phyloP scores from a whole-genome alignment of 1,284 basidiomycete genomes.

The Irpex lacteus region DNA sequence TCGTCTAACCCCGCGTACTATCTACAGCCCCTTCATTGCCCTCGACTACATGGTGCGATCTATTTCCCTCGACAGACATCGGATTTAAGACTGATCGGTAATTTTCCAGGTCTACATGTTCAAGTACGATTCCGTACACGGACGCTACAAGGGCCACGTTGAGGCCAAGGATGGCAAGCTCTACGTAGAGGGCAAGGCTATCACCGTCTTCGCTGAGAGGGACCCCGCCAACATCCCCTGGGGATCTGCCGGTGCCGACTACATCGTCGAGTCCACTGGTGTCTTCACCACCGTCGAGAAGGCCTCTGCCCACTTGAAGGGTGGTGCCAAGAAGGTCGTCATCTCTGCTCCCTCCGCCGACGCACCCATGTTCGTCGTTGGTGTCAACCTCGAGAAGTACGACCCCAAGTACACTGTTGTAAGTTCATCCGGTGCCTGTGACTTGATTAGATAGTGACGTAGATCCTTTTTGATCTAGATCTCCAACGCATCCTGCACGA shows the following conservation, averaged over 20 bases:
- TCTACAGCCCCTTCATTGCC: conserved; percentile 86
- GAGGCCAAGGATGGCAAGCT: conserved; percentile 90
- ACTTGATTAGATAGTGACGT: conserved; percentile 1
- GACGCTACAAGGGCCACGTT: conserved; percentile 89
- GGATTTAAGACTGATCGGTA: not conserved
- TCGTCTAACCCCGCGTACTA: conserved; percentile 11
- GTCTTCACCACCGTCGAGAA: conserved; percentile 96
- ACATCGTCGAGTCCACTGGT: conserved; percentile 98
- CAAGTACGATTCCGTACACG: conserved; percentile 99
- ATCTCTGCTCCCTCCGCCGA: conserved; percentile 99
- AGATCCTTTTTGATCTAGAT: conserved; percentile 45
- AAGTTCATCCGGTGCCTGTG: conserved; percentile 30
- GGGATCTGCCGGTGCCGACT: conserved; percentile 81
- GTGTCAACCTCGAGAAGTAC: conserved; percentile 97
- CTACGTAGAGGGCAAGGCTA: conserved; percentile 76
- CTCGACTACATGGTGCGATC: conserved; percentile 85
- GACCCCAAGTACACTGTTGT: conserved; percentile 89
- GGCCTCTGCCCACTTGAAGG: conserved; percentile 93
- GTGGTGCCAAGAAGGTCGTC: conserved; percentile 99
- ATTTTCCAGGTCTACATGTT: conserved; percentile 90
- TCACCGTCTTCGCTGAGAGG: conserved; percentile 84
- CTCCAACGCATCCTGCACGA: conserved; percentile 99
- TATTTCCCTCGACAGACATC: not conserved
- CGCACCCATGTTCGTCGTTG: conserved; percentile 96
- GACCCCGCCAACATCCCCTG: conserved; percentile 90